Evolutionary conservation across 73 alveolate genomes (phyloP).

Genomic region (Paramecium sonneborni): DNA sequence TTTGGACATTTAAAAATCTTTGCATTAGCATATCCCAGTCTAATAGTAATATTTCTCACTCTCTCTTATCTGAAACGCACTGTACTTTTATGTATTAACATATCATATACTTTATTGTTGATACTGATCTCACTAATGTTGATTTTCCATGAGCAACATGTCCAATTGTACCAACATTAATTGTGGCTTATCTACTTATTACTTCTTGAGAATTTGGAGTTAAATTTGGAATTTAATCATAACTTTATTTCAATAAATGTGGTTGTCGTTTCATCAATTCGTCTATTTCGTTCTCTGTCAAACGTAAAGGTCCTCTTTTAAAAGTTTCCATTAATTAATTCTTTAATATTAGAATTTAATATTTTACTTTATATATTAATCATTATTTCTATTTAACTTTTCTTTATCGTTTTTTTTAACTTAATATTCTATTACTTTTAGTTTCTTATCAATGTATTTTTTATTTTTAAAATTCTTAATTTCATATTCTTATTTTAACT

Average conservation of each 20-base stretch:
- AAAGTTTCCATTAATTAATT: not conserved
- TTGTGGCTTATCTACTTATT: constrained; percentile 65
- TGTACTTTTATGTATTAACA: constrained; percentile 57
- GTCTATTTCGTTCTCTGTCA: constrained; percentile 45
- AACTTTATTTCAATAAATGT: constrained; percentile 21
- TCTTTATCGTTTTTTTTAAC: not conserved
- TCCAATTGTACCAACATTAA: constrained; percentile 97
- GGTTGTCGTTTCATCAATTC: constrained; percentile 58
- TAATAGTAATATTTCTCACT: constrained; percentile 97
- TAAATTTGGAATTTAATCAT: constrained; percentile 55
- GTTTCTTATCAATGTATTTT: no score
- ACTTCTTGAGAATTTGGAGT: constrained; percentile 66
- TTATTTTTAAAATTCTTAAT: no score
- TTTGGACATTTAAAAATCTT: constrained; percentile 97
- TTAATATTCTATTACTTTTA: not conserved
- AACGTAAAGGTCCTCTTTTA: constrained; percentile 15
- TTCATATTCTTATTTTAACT: no score
- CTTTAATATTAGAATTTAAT: not conserved
- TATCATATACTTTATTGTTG: constrained; percentile 50
- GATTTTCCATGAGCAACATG: constrained; percentile 99
- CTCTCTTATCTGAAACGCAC: constrained; percentile 87
- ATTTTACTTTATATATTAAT: not conserved
- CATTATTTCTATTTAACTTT: not conserved
- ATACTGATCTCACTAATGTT: constrained; percentile 93
- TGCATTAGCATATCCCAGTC: constrained; percentile 99